Percentiles rank a stretch among this genome's conserved stretches.
phyloP scores from a whole-genome alignment of 2,329 filamentous ascomycete genomes.

The Sarocladium brachiariae region DNA sequence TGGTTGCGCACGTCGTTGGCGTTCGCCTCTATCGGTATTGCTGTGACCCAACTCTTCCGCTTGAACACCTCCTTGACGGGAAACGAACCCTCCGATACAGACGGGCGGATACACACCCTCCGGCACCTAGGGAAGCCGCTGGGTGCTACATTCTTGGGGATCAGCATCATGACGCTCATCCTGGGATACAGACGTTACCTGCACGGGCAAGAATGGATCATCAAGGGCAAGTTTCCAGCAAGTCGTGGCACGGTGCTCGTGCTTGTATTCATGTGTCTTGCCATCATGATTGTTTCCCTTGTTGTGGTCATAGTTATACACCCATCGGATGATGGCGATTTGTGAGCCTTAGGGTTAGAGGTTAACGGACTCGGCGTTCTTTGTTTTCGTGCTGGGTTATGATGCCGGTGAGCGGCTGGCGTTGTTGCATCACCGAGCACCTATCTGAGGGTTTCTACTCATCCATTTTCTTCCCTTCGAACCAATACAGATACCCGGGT shows the following conservation, averaged over 20 bases:
- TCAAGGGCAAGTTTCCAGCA: conserved; percentile 72
- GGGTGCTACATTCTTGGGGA: conserved; percentile 68
- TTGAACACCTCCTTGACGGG: conserved; percentile 60
- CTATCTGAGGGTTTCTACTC: too few species aligned
- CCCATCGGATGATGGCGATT: conserved; percentile 16
- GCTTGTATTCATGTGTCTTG: conserved; percentile 58
- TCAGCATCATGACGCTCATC: conserved; percentile 67
- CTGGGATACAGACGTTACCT: conserved; percentile 76
- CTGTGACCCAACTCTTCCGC: conserved; percentile 77
- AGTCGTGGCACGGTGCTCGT: conserved; percentile 68
- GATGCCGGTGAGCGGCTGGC: background rate
- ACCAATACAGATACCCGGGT: too few species aligned
- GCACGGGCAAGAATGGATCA: conserved; percentile 71
- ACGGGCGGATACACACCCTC: conserved; percentile 35
- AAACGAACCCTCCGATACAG: conserved; percentile 18
- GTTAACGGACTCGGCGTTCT: background rate
- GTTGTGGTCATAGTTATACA: conserved; percentile 54
- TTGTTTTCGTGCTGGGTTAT: background rate
- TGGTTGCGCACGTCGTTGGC: conserved; percentile 78
- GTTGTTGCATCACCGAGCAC: background rate
- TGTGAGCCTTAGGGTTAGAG: background rate
- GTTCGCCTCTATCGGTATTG: conserved; percentile 77
- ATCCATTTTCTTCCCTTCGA: too few species aligned
- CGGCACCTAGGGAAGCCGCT: conserved; percentile 65
- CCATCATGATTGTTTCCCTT: conserved; percentile 54